Base-by-base conservation (phyloP, 768 basidiomycete species). In the Mycena pura region DNA sequence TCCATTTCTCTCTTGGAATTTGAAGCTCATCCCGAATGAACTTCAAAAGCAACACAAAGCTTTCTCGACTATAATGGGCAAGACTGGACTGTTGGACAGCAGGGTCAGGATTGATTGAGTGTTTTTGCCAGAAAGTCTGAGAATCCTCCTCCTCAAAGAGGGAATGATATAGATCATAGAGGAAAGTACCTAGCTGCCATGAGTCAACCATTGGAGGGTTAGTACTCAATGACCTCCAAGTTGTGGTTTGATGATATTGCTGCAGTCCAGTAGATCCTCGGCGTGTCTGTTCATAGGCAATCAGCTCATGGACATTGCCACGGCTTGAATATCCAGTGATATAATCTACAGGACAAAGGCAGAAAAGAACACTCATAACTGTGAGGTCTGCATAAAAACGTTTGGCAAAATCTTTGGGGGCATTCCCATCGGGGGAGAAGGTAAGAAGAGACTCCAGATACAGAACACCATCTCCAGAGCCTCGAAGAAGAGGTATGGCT, bases 401-500 rank as follows among this genome's bases (percentile, higher is more conserved):
- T 17, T 74, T 65, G 1, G 64, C 50, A 45, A 84, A 73, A 4
- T 71, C 75, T 29, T 72, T 70, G 3, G 67, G 43, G 22, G 58
- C 70, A 17, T 72, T 64, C 28, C 76, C 70, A 40, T 71, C 60
- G 25, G 68, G 68, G 15, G 60, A 38, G 51, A 55, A 66, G 31
- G 36, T 40, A n/a, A 81, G 62, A 3, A 85, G 69, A 6, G 80
- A 71, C 58, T 84, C 76, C 4, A 81, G 82, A 47, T 80, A 75
- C 11, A 85, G 65, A 6, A 76, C 70, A 5, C 57, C 51, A 32
- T 43, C 46, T 31, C 47, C 46, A 25, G 77, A 68, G 25, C 68
- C 71, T 10, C 40, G 55, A 0, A 83, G 72, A 2, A 85, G 65
- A 5, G 82, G 82, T 3, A 74, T 54, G 1, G 78, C 67, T 10